Base-by-base conservation (phyloP, 768 basidiomycete species). In the Tylopilus plumbeoviolaceoides region DNA sequence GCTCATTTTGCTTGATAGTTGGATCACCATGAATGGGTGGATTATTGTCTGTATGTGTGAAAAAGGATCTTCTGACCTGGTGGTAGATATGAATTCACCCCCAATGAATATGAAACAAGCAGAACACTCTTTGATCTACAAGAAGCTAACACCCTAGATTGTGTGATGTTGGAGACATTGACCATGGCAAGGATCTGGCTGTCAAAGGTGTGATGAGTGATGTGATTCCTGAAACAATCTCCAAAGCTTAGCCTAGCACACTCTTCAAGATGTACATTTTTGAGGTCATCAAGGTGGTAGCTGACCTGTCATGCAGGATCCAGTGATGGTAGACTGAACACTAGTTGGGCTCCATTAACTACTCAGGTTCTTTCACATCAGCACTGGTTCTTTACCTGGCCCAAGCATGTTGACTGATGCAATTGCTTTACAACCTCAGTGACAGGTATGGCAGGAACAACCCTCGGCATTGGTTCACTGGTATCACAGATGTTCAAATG, bases 151-250 rank as follows among this genome's bases (percentile, higher is more conserved):
- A 82, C 87, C 9, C 70, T 98, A 48, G 79, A 87, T 53, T 83
- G 82, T 48, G 89, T 98, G 42, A 82, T 81, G n/a, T 78, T 99
- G 18, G 93, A 97, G 72, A 94, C 8, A 87, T 97, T 48, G 85
- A 94, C 67, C 86, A 95, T 36, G 97, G 93, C 7, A 97, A 99
- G 69, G 97, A 99, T 70, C 71, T 98, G 53, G 90, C 94, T 10
- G 87, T 87, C 5, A 89, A 91, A 62, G 97, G 97, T 38, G 91
- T 90, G 33, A 95, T 98, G 64, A 69, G 93, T 82, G 18, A 30
- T 39, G 41, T 44, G n/a, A 45, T 44, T 14, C 12, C 15, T 6
- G 18, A 25, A n/a, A 31, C 4, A 12, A 28, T 42, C 28, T n/a
- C 23, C 14, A 44, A 36, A 27, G 28, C 51, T 62, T 51, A 64